phyloP scores from a whole-genome alignment of 2,329 filamentous ascomycete genomes.

The Fusarium nematophilum region DNA sequence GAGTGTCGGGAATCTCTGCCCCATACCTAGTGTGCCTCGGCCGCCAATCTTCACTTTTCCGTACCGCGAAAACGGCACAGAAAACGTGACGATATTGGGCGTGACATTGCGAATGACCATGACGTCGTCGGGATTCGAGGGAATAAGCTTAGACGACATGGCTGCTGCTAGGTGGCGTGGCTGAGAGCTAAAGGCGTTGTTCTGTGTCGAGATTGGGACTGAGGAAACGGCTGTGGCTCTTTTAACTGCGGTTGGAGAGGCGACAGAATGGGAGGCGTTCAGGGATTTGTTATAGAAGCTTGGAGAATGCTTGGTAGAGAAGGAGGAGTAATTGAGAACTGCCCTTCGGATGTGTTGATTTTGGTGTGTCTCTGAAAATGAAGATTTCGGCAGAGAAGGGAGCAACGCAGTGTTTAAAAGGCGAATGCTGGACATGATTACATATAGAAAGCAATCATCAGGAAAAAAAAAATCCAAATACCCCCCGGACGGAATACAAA shows the following conservation, averaged over 20 bases:
- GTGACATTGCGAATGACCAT: conserved; percentile 92
- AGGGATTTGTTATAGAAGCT: neutral
- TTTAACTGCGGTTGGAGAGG: neutral
- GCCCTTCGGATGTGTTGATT: neutral
- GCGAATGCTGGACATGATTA: neutral
- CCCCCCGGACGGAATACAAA: too few species aligned
- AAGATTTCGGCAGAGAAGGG: conserved; percentile 1
- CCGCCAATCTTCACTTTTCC: conserved; percentile 86
- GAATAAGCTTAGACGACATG: conserved; percentile 75
- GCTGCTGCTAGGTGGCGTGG: conserved; percentile 24
- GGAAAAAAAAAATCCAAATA: too few species aligned
- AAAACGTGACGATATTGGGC: conserved; percentile 81
- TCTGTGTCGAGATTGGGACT: neutral
- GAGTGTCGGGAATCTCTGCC: too few species aligned
- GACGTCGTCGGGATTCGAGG: conserved; percentile 78
- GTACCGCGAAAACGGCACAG: conserved; percentile 85
- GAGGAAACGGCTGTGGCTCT: neutral
- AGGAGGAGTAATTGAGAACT: too few species aligned
- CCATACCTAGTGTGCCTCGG: conserved; percentile 86
- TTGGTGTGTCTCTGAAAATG: neutral
- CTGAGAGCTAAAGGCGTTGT: conserved; percentile 22
- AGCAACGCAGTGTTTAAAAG: conserved; percentile 1
- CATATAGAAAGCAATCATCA: too few species aligned
- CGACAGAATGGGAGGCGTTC: conserved; percentile 14
- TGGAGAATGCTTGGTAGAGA: neutral